Conservation (phyloP, 1,139 yeast species). For the Yamadazyma siamensis region DNA sequence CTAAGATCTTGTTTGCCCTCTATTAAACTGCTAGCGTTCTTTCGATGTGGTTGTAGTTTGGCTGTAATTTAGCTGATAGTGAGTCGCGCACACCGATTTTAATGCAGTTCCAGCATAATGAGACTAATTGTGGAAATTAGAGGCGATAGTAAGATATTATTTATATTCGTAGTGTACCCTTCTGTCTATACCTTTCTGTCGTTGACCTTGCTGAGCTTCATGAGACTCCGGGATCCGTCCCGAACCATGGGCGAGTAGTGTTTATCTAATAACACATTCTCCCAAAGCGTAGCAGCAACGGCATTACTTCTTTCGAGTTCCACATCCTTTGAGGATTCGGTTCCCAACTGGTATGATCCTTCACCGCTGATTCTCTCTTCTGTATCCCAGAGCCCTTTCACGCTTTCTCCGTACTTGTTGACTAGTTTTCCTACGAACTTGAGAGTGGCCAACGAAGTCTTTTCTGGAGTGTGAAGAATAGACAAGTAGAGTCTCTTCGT, state of each 20-base stretch:
- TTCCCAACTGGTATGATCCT: constrained; percentile 69
- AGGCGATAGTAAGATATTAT: too few relatives aligned
- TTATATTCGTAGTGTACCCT: too few relatives aligned
- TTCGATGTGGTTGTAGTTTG: too few relatives aligned
- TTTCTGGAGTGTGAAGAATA: constrained; percentile 79
- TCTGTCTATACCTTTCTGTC: constrained; percentile 9
- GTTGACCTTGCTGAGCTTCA: constrained; percentile 34
- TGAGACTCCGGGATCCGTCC: constrained; percentile 43
- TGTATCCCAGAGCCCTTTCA: constrained; percentile 76
- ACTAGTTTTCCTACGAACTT: constrained; percentile 75
- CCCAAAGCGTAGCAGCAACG: constrained; percentile 90
- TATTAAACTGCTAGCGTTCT: too few relatives aligned
- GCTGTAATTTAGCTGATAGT: too few relatives aligned
- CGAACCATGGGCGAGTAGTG: constrained; percentile 83
- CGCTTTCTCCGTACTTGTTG: constrained; percentile 61
- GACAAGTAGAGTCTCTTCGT: constrained; percentile 72
- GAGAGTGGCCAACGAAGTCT: constrained; percentile 72
- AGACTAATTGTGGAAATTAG: too few relatives aligned
- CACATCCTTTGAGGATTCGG: constrained; percentile 48
- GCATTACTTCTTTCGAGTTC: constrained; percentile 77
- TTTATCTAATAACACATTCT: constrained; percentile 67
- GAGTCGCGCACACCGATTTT: too few relatives aligned
- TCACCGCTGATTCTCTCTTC: constrained; percentile 72
- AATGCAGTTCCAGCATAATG: too few relatives aligned
- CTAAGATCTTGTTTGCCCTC: too few relatives aligned